Conservation (phyloP, 2,329 filamentous ascomycete species). For the Curvularia verruculosa region DNA sequence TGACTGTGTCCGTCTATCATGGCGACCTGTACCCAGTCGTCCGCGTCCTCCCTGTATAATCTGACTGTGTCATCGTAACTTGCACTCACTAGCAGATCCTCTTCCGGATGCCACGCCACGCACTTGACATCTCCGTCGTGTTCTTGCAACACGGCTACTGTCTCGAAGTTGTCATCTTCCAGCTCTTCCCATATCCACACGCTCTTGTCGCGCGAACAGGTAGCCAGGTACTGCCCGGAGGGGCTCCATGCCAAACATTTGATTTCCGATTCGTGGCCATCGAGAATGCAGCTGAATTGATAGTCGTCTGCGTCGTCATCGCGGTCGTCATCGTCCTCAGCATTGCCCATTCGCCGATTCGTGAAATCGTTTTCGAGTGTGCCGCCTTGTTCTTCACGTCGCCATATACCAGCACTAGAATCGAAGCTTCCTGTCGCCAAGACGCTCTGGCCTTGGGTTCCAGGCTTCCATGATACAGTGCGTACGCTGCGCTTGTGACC, state of each 20-base stretch:
- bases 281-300: constrained; percentile 89
- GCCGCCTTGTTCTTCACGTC: constrained; percentile 72
- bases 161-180: constrained; percentile 95
- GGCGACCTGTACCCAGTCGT: constrained; percentile 92
- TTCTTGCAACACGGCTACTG: constrained; percentile 90
- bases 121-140: constrained; percentile 96
- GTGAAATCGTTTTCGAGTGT: constrained; percentile 37
- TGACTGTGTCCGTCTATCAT: constrained; percentile 79
- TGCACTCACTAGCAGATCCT: constrained; percentile 80
- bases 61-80: constrained; percentile 93
- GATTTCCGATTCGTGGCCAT: constrained; percentile 95
- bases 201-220: constrained; percentile 88
- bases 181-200: constrained; percentile 99
- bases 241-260: constrained; percentile 78
- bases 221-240: constrained; percentile 79
- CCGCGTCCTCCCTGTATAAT: constrained; percentile 86
- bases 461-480: constrained; percentile 85
- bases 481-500: constrained; percentile 93
- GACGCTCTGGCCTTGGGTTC: constrained; percentile 65
- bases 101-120: constrained; percentile 86
- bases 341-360: constrained; percentile 22
- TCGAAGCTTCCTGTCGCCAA: constrained; percentile 95
- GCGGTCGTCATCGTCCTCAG: constrained; percentile 52
- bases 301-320: constrained; percentile 78
- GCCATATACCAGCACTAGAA: constrained; percentile 75